Conservation (phyloP, 2,329 filamentous ascomycete genomes). For the Epichloe scottii region DNA sequence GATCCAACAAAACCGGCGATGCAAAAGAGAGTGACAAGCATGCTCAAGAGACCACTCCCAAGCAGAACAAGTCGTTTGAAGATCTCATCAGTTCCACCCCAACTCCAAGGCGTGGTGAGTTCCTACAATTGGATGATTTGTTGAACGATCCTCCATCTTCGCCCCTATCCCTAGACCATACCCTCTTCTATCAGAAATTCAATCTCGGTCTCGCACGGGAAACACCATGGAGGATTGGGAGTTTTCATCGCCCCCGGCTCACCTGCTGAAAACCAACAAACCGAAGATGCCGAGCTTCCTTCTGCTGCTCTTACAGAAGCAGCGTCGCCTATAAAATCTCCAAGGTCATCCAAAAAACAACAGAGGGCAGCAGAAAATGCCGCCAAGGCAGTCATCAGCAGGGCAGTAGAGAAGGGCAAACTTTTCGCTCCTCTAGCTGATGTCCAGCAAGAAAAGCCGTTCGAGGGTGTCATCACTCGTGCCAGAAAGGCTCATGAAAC, state of each 20-base stretch:
- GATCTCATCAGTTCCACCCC: constrained; percentile 48
- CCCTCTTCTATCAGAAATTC: constrained; percentile 38
- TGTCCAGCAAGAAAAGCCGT: background rate
- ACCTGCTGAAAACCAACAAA: constrained; percentile 25
- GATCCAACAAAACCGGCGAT: constrained; percentile 8
- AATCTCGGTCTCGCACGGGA: constrained; percentile 29
- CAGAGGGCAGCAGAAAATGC: constrained; percentile 1
- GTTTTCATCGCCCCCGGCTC: constrained; percentile 46
- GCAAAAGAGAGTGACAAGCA: constrained; percentile 8
- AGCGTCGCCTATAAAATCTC: constrained; percentile 8
- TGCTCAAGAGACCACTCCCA: constrained; percentile 32
- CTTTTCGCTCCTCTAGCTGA: background rate
- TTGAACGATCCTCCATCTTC: constrained; percentile 45
- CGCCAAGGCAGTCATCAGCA: background rate
- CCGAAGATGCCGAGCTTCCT: constrained; percentile 7
- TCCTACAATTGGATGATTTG: constrained; percentile 34
- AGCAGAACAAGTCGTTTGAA: constrained; percentile 29
- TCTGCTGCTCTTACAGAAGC: constrained; percentile 7
- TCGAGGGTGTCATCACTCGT: background rate
- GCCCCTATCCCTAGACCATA: constrained; percentile 43
- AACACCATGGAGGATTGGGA: constrained; percentile 32
- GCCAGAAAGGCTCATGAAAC: constrained; percentile 1
- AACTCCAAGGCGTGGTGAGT: constrained; percentile 44
- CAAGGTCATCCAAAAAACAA: constrained; percentile 8
- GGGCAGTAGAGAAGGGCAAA: background rate